Conservation (phyloP, 257 asterid genomes). For the Solanum neorickii region DNA sequence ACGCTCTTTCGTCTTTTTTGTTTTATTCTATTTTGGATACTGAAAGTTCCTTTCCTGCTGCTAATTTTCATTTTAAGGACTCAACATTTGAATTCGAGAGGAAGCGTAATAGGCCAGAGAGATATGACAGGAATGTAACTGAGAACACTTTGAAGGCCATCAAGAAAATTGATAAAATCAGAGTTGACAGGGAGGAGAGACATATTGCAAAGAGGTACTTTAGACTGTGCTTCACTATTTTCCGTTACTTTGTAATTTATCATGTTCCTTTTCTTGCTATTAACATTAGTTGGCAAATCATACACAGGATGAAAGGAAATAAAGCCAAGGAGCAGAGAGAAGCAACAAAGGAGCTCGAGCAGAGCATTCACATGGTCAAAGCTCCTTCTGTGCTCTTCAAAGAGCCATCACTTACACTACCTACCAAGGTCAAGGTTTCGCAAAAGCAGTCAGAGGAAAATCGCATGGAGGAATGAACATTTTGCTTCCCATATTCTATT, state of each 20-base stretch:
- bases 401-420: conserved; percentile 39
- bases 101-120: conserved; percentile 77
- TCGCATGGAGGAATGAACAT: conserved; percentile 24
- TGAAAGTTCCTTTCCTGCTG: neutral
- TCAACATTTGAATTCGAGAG: conserved; percentile 93
- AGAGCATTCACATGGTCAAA: conserved; percentile 47
- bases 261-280: neutral
- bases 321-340: conserved; percentile 27
- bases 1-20: neutral
- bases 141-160: conserved; percentile 69
- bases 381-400: conserved; percentile 36
- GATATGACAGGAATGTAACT: conserved; percentile 66
- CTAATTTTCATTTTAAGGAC: conserved; percentile 34
- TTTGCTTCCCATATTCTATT: neutral
- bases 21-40: neutral
- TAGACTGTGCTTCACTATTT: neutral
- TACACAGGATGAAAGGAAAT: conserved; percentile 77
- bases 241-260: neutral
- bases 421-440: conserved; percentile 21
- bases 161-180: conserved; percentile 69
- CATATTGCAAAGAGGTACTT: conserved; percentile 48
- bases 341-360: conserved; percentile 37
- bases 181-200: conserved; percentile 50
- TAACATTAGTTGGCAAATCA: conserved; percentile 1
- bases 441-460: conserved; percentile 5